Evolutionary conservation across 768 basidiomycete genomes (phyloP).

Genomic region (Melanogaster broomeanus): DNA sequence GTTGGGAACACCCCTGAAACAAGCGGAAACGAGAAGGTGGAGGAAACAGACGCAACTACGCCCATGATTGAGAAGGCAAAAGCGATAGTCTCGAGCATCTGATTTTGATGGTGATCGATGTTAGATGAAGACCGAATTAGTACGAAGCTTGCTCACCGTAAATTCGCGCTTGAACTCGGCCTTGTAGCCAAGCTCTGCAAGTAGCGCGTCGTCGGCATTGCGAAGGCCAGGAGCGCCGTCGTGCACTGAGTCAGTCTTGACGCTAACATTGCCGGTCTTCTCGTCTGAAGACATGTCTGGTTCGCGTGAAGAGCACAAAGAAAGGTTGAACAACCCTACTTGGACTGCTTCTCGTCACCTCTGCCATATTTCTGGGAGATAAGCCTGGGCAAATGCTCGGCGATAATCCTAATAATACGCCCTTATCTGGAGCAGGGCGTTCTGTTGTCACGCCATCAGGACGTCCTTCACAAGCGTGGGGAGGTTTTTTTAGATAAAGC

Average conservation of each 20-base stretch:
- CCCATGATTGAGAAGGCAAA: conserved; percentile 77
- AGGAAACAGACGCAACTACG: conserved; percentile 66
- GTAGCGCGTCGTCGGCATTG: conserved; percentile 54
- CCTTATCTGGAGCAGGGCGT: conserved; percentile 13
- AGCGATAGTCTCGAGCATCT: conserved; percentile 63
- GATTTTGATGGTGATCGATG: neutral
- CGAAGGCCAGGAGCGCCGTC: conserved; percentile 20
- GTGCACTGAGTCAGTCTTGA: conserved; percentile 11
- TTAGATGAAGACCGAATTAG: neutral
- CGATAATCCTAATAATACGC: conserved; percentile 1
- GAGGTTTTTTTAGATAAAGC: neutral
- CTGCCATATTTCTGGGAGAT: conserved; percentile 8
- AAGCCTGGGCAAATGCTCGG: conserved; percentile 5
- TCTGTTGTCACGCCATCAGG: neutral
- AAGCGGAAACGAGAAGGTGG: conserved; percentile 65
- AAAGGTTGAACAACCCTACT: neutral
- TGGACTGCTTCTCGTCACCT: conserved; percentile 4
- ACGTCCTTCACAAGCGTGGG: neutral
- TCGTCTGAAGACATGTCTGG: conserved; percentile 19
- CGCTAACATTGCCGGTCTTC: conserved; percentile 11
- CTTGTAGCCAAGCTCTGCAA: conserved; percentile 71
- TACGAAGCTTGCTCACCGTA: conserved; percentile 45
- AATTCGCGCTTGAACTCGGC: conserved; percentile 76
- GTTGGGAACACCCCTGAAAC: conserved; percentile 47
- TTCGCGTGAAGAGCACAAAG: neutral